Percentiles rank a stretch among this genome's conserved stretches.
phyloP scores from a whole-genome alignment of 768 basidiomycete species.

The Tylopilus sp. region DNA sequence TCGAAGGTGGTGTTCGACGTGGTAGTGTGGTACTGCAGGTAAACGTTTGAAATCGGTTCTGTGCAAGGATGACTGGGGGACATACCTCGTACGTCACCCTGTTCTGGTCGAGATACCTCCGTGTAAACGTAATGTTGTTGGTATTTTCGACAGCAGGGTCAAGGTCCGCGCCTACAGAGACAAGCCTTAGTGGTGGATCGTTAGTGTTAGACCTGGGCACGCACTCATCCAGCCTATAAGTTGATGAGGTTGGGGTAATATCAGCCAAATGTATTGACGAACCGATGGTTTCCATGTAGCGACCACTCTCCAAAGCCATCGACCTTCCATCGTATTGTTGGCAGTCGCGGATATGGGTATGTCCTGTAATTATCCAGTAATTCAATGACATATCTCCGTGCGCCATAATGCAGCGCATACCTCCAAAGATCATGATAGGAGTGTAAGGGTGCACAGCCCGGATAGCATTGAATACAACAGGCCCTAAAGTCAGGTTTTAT shows the following conservation, averaged over 20 bases:
- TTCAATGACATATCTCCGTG: not conserved
- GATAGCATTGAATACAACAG: constrained; percentile 67
- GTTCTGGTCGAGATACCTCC: constrained; percentile 80
- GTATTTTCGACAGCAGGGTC: constrained; percentile 34
- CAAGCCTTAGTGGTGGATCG: not conserved
- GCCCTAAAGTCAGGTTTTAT: constrained; percentile 44
- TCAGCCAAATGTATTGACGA: constrained; percentile 7
- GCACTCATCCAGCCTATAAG: constrained; percentile 58
- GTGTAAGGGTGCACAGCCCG: constrained; percentile 68
- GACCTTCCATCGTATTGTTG: constrained; percentile 24
- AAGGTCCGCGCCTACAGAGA: constrained; percentile 44
- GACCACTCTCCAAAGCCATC: constrained; percentile 66
- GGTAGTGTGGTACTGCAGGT: constrained; percentile 61
- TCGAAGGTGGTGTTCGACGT: constrained; percentile 55
- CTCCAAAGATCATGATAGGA: constrained; percentile 83
- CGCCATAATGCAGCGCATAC: constrained; percentile 24
- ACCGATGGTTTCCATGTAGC: constrained; percentile 94
- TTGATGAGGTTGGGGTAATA: not conserved
- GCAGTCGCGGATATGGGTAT: constrained; percentile 36
- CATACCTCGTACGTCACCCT: constrained; percentile 70
- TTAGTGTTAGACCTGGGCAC: constrained; percentile 4
- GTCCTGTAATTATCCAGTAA: constrained; percentile 38
- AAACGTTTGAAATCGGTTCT: not conserved
- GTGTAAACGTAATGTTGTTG: constrained; percentile 56
- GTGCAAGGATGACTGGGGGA: not conserved